phyloP scores from a whole-genome alignment of 2,329 filamentous ascomycete genomes.

The Eurotiales sp. region DNA sequence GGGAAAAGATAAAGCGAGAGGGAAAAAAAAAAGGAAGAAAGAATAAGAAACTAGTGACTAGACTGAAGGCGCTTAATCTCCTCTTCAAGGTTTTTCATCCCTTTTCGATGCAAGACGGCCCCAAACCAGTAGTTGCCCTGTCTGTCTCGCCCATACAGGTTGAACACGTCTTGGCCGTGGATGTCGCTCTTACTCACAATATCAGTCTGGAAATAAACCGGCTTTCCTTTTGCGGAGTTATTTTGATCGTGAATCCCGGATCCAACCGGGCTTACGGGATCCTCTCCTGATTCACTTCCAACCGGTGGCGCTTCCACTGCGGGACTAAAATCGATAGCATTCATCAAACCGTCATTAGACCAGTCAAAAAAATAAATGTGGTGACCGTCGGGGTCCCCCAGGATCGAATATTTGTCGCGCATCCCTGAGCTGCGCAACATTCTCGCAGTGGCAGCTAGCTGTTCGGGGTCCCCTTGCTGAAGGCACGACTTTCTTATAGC shows the following conservation, averaged over 20 bases:
- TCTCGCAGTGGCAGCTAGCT: background rate
- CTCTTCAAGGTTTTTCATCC: constrained; percentile 1
- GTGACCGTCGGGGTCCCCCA: background rate
- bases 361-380: constrained; percentile 2
- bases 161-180: background rate
- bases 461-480: background rate
- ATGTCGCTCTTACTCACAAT: constrained; percentile 3
- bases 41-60: background rate
- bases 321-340: background rate
- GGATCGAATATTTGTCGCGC: background rate
- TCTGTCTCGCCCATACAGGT: background rate
- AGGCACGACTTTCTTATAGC: background rate
- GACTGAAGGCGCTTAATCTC: background rate
- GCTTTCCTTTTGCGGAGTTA: background rate
- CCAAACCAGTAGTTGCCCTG: constrained; percentile 8
- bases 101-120: background rate
- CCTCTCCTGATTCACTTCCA: background rate
- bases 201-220: constrained; percentile 5
- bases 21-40: background rate
- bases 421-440: background rate
- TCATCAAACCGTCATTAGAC: background rate
- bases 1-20: no score
- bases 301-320: background rate
- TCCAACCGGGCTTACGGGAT: background rate
- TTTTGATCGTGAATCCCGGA: no score